Conservation (phyloP, 2,329 filamentous ascomycete species). For the Penicillium sp. region DNA sequence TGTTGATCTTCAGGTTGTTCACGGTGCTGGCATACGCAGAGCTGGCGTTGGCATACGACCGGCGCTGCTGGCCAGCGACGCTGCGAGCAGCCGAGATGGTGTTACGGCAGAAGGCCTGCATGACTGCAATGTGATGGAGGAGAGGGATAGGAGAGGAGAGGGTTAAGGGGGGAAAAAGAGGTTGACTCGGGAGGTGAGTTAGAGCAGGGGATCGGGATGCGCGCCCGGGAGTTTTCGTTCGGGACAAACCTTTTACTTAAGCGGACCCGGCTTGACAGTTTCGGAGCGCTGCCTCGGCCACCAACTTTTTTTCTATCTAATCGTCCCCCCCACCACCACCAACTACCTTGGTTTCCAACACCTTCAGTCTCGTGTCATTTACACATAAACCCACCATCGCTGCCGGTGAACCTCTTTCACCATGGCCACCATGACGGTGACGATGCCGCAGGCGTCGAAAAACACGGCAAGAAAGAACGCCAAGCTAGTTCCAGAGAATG, state of each 20-base stretch:
- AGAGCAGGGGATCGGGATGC: slow-evolving; percentile 28
- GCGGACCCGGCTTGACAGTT: slow-evolving; percentile 32
- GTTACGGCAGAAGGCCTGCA: slow-evolving; percentile 83
- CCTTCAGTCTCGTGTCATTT: neutral
- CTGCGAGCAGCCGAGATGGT: slow-evolving; percentile 67
- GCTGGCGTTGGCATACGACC: slow-evolving; percentile 71
- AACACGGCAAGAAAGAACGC: slow-evolving; percentile 64
- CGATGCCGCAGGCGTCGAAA: slow-evolving; percentile 52
- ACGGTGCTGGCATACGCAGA: slow-evolving; percentile 71
- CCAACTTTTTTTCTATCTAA: slow-evolving; percentile 27
- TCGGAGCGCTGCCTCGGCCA: slow-evolving; percentile 29
- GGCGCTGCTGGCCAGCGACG: slow-evolving; percentile 62
- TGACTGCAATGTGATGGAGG: slow-evolving; percentile 41
- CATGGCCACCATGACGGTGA: slow-evolving; percentile 65
- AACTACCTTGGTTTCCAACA: slow-evolving; percentile 1
- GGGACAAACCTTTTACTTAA: slow-evolving; percentile 40
- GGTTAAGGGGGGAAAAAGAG: slow-evolving; percentile 11
- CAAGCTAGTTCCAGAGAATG: slow-evolving; percentile 86
- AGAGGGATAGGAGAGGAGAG: slow-evolving; percentile 19
- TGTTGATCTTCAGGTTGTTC: slow-evolving; percentile 88
- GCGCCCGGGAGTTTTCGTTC: slow-evolving; percentile 33
- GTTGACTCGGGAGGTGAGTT: slow-evolving; percentile 20
- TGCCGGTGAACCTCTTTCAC: slow-evolving; percentile 29
- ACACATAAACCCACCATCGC: neutral
- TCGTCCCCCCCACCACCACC: slow-evolving; percentile 9